Evolutionary conservation across 225 moss, liverwort and hornwort genomes (phyloP), one percentile per base, ranked within the genome.

Genomic region (Marchantia polymorpha): DNA sequence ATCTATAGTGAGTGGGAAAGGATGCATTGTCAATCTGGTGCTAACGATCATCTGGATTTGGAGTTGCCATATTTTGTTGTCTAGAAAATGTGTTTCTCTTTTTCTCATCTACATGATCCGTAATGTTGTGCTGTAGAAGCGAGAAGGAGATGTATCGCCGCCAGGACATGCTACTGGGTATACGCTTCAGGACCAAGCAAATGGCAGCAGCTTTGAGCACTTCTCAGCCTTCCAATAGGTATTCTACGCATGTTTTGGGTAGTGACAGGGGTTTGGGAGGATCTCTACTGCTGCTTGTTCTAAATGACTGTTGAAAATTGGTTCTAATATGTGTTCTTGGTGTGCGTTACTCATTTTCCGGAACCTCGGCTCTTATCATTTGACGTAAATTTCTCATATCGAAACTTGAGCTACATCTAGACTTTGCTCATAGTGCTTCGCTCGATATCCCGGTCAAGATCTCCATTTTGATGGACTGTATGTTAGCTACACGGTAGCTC

Each of bases 111-210:
- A 13, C 31, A 3, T 5, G 10, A 49, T 69, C 10, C 23, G 19
- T 9, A 13, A 3, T 72, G 72, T 1, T 31, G 12, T 26, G 54
- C 19, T 82, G 66, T 78, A 94, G 94, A 87, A 90, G 87, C 79
- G 94, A 94, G 88, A 94, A 92, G 86, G 94, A 94, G 82, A 82
- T 91, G 81, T 64, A 90, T 82, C 90, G 90, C 71, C 91, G 92
- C 61, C 92, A 92, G 75, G 92, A 91, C 51, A 86, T 92, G 89
- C 86, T 94, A 13, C 69, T 81, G 82, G 89, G 89, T 68, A 84
- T 92, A 58, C 91, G 92, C 30, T 90, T 84, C 72, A 92, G 91
- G 77, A 89, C 89, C 2, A 94, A 92, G 86, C 90, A 94, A 81
- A 94, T 94, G 91, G 68, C 86, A 69, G 84, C 86, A 64, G 88